Base-by-base conservation (phyloP, 805 yeast species). In the Yamadazyma sp. region DNA sequence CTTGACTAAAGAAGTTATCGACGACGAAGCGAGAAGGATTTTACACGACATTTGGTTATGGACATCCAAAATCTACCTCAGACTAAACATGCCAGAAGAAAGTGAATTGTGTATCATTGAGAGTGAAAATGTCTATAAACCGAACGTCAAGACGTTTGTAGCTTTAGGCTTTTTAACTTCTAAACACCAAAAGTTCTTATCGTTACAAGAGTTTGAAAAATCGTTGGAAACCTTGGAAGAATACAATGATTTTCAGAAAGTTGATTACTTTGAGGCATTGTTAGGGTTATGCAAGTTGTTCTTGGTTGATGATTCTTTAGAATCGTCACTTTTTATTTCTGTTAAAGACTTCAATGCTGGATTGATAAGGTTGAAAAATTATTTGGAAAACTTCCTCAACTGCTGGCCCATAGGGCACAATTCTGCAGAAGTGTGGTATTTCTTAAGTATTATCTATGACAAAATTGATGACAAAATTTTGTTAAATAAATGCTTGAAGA, bases 31-130 rank as follows among this genome's bases (percentile, higher is more conserved):
- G 10, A 60, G 64, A 31, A 55, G 49, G 16, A 50, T 78, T 7
- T 53, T 80, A 31, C 87, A 81, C 49, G 68, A 70, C 22, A 52
- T 86, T 16, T 89, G 96, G 96, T 55, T 89, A 34, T 77, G 88
- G 76, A 71, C 86, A 0, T 72, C 88, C 0, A 71, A 73, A 24
- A 61, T 87, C 18, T 88, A 86, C 53, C 62, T 75, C 49, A 73
- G 75, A 41, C 70, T 75, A 5, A 80, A 75, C 1, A 57, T 75
- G 26, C 45, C 62, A 1, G 70, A 64, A 2, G 95, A 87, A 37
- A 78, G 90, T 1, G 80, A 79, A 49, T 79, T 75, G 41, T 82
- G 95, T 32, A 71, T 88, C 4, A 70, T 73, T 6, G 96, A 88
- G 57, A 87, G 95, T 1, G 82, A 75, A 40, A 58, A 67, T 1